Base-by-base conservation (phyloP, 2,329 filamentous ascomycete species). In the Hirsutella rhossiliensis region DNA sequence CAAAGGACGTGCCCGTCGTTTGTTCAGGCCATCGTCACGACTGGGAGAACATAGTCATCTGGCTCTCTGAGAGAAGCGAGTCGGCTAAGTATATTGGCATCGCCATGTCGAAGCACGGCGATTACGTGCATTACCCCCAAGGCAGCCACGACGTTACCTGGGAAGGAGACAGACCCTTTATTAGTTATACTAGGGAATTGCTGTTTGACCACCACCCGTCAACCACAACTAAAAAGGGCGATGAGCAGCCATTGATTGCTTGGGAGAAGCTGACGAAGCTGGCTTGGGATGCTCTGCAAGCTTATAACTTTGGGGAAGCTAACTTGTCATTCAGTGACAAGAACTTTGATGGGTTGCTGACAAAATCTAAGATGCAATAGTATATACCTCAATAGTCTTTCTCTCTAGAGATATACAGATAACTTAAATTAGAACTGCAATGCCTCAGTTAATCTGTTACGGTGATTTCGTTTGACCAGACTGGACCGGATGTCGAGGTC, bases 1-100 rank as follows among this genome's bases (percentile, higher is more conserved):
- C 68, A 42, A 71, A 72, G 56, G 67, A 71, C 46, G 54, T 61
- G 48, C 64, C 66, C 11, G 41, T 47, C 7, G 42, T 45, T 2
- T 54, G 65, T 5, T 56, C 51, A 41, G 49, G 52, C 17, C 45
- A 27, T 9, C 23, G 23, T 9, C 23, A 27, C 23, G 23, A 27
- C 23, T 27, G 23, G 23, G 23, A 27, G 23, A 27, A 27, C 23
- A 27, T 27, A 7, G 23, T 27, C 23, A 7, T 27, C 3, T 27
- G 23, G 23, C 23, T 27, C 6, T 27, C 23, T 9, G 23, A 27
- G 23, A 27, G 23, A 9, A 27, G 23, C 23, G 23, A 54, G 15
- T 54, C 50, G 0, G 52, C 60, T 13, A 49, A 46, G 13, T 61
- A 70, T 41, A 43, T 60, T n/a, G 63, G 56, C 5, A 54, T 58